Conservation (phyloP, 2,329 filamentous ascomycete genomes). For the Hypoxylon sp. region DNA sequence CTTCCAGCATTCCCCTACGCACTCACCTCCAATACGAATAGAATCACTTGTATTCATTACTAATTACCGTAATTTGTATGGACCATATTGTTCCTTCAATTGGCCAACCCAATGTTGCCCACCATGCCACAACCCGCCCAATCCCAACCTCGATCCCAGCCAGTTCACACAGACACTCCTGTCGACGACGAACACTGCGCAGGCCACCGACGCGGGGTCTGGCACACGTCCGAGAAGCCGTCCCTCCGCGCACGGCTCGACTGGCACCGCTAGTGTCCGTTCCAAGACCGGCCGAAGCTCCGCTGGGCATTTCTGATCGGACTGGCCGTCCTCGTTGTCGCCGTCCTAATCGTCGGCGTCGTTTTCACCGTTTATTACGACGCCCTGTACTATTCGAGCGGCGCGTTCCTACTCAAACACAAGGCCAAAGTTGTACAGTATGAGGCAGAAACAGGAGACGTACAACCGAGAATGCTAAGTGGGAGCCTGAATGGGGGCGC, state of each 20-base stretch:
- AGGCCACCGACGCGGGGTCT: constrained; percentile 38
- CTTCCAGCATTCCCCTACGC: neutral
- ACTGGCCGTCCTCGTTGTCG: constrained; percentile 41
- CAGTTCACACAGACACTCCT: neutral
- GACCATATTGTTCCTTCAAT: neutral
- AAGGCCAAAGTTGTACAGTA: neutral
- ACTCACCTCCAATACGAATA: neutral
- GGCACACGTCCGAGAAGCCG: constrained; percentile 31
- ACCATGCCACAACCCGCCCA: neutral
- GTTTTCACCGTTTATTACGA: constrained; percentile 46
- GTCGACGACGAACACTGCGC: constrained; percentile 32
- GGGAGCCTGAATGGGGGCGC: neutral
- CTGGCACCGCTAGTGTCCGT: constrained; percentile 43
- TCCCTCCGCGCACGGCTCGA: constrained; percentile 26
- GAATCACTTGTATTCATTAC: neutral
- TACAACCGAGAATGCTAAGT: neutral
- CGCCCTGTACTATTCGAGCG: constrained; percentile 38
- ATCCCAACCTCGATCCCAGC: neutral
- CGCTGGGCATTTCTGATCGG: constrained; percentile 41
- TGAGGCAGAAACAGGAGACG: too few relatives aligned
- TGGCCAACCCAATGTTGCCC: neutral
- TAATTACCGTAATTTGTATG: neutral
- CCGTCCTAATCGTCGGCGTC: constrained; percentile 44
- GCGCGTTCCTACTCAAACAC: constrained; percentile 30
- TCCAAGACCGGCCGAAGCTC: constrained; percentile 43